Evolutionary conservation across 106 monocot genomes (phyloP), one percentile per base, ranked within the genome.

Genomic region (Apostasia shenzhenica): DNA sequence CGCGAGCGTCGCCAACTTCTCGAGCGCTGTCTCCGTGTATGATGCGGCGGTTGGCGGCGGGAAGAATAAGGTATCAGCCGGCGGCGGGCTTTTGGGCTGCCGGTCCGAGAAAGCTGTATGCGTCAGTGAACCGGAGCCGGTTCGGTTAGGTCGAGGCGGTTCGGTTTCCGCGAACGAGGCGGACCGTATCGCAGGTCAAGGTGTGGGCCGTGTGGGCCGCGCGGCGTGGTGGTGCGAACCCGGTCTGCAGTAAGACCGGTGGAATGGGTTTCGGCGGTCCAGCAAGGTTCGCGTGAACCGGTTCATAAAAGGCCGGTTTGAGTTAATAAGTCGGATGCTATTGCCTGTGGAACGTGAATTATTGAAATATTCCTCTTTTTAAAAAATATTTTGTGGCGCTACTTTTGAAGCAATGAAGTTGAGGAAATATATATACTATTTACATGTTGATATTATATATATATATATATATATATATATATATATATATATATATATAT

Each of bases 51-150:
- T 48, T 13, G 48, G 40, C 41, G 61, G 68, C 41, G 54, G 48
- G 3, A 65, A 51, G 70, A 68, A 68, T 60, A 60, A 57, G 14
- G 14, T 46, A 37, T 63, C 0, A 4, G 62, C 44, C 48, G 59
- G 69, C 3, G 76, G 78, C 8, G 67, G 73, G 59, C 49, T 88
- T 42, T 52, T 84, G 61, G 73, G 83, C 62, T 93, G 88, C 69
- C 67, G 72, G 41, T 69, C 63, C 50, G 86, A 88, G 76, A 86
- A 80, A 61, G 85, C 92, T 7, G 81, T 88, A 12, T 71, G 41
- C 40, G 80, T 92, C 7, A 78, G 85, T 8, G 73, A 75, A 13
- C 89, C 89, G 10, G 43, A 48, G 5, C 80, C 85, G 61, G 73
- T 77, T 13, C 70, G 76, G 66, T 52, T 66, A 47, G 68, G 43